These are phyloP conservation scores for Amanita thiersii DNA, from an alignment of 768 basidiomycete species.

Conservation along the genomic window DNA sequence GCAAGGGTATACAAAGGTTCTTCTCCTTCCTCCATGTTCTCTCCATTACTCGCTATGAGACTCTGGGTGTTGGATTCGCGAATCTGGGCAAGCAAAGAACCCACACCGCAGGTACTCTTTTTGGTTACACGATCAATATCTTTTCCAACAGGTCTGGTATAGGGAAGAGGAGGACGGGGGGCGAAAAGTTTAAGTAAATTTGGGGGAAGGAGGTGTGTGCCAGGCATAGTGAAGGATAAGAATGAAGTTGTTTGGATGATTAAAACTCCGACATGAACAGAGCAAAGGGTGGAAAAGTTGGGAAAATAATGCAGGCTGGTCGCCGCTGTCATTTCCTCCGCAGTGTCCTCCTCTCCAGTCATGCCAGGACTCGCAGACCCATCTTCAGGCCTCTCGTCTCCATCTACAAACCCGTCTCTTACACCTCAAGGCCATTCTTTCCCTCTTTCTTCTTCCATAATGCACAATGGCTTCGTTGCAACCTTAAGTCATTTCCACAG, in stretches of 20 bases:
- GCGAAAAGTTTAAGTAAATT: constrained; percentile 96
- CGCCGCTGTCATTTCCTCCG: no score
- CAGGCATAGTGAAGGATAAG: constrained; percentile 33
- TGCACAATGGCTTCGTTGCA: constrained; percentile 33
- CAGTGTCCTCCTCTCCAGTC: no score
- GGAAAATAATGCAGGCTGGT: background rate
- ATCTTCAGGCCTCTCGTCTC: no score
- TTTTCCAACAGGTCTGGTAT: constrained; percentile 74
- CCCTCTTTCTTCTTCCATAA: constrained; percentile 60
- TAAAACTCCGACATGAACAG: background rate
- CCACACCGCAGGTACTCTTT: constrained; percentile 77
- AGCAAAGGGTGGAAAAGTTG: background rate
- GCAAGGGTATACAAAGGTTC: constrained; percentile 75
- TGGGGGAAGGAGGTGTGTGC: constrained; percentile 87
- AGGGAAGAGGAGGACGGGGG: constrained; percentile 85
- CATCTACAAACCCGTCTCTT: no score
- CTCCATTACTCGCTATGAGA: constrained; percentile 51
- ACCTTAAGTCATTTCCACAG: constrained; percentile 9
- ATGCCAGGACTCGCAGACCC: no score
- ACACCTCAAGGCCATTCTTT: no score
- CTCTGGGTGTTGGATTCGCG: constrained; percentile 71
- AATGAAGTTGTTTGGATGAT: constrained; percentile 9
- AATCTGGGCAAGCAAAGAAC: constrained; percentile 58
- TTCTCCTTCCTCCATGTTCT: constrained; percentile 78
- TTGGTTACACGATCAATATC: constrained; percentile 68